Percentiles rank a stretch among this genome's conserved stretches.
phyloP scores from a whole-genome alignment of 2,329 filamentous ascomycete species.

The Fusarium foetens region DNA sequence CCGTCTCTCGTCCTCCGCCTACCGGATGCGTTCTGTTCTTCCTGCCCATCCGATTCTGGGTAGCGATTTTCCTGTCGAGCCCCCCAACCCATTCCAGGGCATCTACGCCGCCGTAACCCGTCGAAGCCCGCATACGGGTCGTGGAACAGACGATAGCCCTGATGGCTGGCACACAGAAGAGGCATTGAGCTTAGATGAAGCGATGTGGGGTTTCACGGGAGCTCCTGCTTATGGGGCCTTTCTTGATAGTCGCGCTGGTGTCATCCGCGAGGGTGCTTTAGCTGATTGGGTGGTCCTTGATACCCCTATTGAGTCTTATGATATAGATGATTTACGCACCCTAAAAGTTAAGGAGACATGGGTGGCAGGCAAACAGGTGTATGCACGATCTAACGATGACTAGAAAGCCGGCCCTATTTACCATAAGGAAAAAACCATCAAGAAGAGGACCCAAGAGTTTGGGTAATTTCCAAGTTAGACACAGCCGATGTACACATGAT shows the following conservation, averaged over 20 bases:
- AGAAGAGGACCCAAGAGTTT: background rate
- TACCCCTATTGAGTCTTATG: slow-evolving; percentile 60
- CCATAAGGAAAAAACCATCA: background rate
- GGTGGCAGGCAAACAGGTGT: slow-evolving; percentile 68
- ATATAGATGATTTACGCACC: slow-evolving; percentile 62
- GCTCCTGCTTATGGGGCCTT: slow-evolving; percentile 69
- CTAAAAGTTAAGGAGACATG: slow-evolving; percentile 73
- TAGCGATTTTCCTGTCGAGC: slow-evolving; percentile 78
- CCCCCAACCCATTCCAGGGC: slow-evolving; percentile 72
- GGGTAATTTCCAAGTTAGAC: background rate
- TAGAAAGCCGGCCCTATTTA: background rate
- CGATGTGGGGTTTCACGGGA: slow-evolving; percentile 69
- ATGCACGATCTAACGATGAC: slow-evolving; percentile 35
- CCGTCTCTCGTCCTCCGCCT: slow-evolving; percentile 67
- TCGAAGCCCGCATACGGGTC: slow-evolving; percentile 66
- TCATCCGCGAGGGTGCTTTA: slow-evolving; percentile 68
- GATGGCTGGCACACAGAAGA: slow-evolving; percentile 70
- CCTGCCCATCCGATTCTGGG: slow-evolving; percentile 67
- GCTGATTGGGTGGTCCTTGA: slow-evolving; percentile 80
- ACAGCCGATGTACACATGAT: background rate
- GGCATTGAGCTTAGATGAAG: slow-evolving; percentile 66
- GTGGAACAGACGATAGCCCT: slow-evolving; percentile 57
- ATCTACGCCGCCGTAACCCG: slow-evolving; percentile 75
- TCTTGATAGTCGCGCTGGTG: slow-evolving; percentile 66
- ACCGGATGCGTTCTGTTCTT: slow-evolving; percentile 72